Conservation (phyloP, 495 filamentous ascomycete genomes). For the Jackrogersella multiformis region DNA sequence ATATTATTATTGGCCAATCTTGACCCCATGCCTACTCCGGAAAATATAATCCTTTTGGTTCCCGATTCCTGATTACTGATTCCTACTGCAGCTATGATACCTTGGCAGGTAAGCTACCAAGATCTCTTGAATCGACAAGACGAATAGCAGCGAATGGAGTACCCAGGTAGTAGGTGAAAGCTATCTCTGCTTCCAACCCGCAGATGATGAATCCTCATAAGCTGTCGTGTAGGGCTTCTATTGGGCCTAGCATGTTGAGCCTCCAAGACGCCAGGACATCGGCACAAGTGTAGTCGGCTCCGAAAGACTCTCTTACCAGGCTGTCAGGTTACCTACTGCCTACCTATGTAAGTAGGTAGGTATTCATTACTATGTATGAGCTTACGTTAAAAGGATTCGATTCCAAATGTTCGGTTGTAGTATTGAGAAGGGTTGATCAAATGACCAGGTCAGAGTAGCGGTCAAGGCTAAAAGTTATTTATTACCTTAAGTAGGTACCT, state of each 20-base stretch:
- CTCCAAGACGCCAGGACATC: slow-evolving; percentile 5
- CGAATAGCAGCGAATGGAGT: slow-evolving; percentile 20
- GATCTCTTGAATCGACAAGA: slow-evolving; percentile 30
- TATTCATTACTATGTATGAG: slow-evolving; percentile 1
- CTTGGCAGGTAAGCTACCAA: slow-evolving; percentile 22
- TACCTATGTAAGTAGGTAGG: no score
- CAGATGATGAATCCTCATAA: slow-evolving; percentile 34
- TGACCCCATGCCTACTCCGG: slow-evolving; percentile 35
- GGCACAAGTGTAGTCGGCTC: slow-evolving; percentile 7
- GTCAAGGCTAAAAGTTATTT: no score
- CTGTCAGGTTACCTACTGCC: no score
- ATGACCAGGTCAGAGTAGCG: slow-evolving; percentile 31
- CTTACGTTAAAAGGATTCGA: slow-evolving; percentile 16
- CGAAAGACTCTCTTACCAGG: slow-evolving; percentile 10
- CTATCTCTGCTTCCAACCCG: slow-evolving; percentile 23
- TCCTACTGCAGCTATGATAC: slow-evolving; percentile 20
- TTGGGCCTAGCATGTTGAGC: slow-evolving; percentile 29
- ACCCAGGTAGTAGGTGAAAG: slow-evolving; percentile 12
- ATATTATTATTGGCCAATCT: slow-evolving; percentile 18
- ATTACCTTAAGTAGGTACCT: no score
- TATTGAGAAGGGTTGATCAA: slow-evolving; percentile 18
- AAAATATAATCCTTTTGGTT: slow-evolving; percentile 34
- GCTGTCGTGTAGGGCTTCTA: slow-evolving; percentile 30
- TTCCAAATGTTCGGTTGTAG: slow-evolving; percentile 5
- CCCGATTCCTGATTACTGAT: slow-evolving; percentile 40